Evolutionary conservation across 176 grass and related monocot genomes (phyloP).

Genomic region (Pontederia crassipes): DNA sequence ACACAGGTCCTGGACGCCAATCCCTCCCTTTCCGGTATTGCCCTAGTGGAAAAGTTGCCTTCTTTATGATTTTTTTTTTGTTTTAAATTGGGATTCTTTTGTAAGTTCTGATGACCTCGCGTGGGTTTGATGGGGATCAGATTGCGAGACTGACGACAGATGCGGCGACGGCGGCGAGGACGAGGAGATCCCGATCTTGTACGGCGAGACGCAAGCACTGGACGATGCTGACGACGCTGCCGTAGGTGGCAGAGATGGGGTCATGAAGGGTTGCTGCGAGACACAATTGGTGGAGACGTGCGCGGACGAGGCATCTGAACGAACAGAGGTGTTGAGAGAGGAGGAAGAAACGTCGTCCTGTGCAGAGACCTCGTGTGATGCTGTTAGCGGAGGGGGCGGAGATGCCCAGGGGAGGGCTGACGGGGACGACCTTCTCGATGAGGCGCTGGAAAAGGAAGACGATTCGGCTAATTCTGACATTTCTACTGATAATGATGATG

Average conservation of each 20-base stretch:
- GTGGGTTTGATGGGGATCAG: not conserved
- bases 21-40: constrained; percentile 1
- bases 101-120: not conserved
- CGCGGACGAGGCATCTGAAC: constrained; percentile 4
- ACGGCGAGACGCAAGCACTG: constrained; percentile 16
- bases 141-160: no score
- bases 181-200: not conserved
- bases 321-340: constrained; percentile 11
- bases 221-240: not conserved
- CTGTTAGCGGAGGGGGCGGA: not conserved
- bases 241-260: not conserved
- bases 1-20: constrained; percentile 15
- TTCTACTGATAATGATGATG: constrained; percentile 8
- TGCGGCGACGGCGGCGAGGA: not conserved
- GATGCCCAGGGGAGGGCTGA: not conserved
- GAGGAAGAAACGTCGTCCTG: constrained; percentile 1
- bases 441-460: not conserved
- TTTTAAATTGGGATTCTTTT: not conserved
- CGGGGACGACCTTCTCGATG: not conserved
- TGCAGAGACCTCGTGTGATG: constrained; percentile 2
- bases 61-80: not conserved
- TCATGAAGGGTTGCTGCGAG: not conserved
- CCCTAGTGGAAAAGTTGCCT: not conserved
- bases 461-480: constrained; percentile 9
- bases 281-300: constrained; percentile 11